Base-by-base conservation (phyloP, 2,329 filamentous ascomycete genomes). In the Pseudogymnoascus sp. region DNA sequence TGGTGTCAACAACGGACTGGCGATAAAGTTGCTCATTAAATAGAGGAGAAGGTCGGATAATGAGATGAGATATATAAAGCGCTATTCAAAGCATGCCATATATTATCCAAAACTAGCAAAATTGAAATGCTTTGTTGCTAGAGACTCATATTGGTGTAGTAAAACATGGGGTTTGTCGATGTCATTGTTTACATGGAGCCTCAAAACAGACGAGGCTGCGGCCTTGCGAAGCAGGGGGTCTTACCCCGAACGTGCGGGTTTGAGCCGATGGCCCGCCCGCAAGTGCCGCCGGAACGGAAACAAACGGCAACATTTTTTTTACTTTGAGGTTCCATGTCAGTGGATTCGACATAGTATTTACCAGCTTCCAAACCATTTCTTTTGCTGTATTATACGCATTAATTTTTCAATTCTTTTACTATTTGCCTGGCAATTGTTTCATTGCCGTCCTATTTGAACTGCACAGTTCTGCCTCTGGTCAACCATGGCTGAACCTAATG, bases 401-500 rank as follows among this genome's bases (percentile, higher is more conserved):
- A 17, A 21, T 17, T 58, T 60, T 39, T 41, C 15, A 15, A 27
- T 38, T 59, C 33, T 59, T 64, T 62, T 61, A 15, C 35, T 55
- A 59, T 48, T 33, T 61, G 29, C 59, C 39, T 61, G 29, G 29
- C 31, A 44, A 44, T 58, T 61, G 59, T 58, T 42, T 48, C 25
- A 61, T 61, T 61, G 48, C 48, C 48, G 48, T 55, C 48, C 29
- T 55, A 55, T 55, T 55, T 55, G 59, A 48, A 44, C 39, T 61
- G 8, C 29, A 58, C 31, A 33, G 38, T 61, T 48, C 38, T 33
- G 39, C n/a, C 41, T 44, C 41, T 61, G 21, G 59, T 44, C 41
- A 63, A 68, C 62, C 58, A 72, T 72, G 71, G 66, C 68, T 64
- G 67, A 69, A 66, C 65, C 63, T 59, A 69, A 70, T 68, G 67